phyloP scores from a whole-genome alignment of 2,329 filamentous ascomycete genomes.

The Aspergillus sp. region DNA sequence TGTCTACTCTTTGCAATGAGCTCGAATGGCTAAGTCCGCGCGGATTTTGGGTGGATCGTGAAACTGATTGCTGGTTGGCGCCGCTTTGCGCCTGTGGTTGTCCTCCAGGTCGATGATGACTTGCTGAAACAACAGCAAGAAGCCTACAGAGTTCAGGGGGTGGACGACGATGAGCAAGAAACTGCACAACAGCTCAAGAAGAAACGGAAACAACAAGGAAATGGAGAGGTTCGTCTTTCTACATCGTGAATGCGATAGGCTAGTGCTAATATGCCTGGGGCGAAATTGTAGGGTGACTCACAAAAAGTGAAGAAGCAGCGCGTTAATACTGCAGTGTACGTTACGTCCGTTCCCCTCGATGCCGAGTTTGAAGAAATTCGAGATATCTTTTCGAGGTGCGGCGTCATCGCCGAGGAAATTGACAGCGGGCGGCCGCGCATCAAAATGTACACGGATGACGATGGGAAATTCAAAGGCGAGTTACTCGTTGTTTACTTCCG shows the following conservation, averaged over 20 bases:
- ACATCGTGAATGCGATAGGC: not conserved
- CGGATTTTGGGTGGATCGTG: conserved; percentile 24
- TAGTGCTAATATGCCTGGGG: not conserved
- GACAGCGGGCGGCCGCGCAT: conserved; percentile 84
- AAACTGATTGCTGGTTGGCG: conserved; percentile 36
- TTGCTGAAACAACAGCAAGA: conserved; percentile 61
- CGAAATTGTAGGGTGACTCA: conserved; percentile 23
- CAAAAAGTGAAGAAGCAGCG: conserved; percentile 45
- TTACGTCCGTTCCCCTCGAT: conserved; percentile 81
- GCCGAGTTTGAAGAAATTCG: conserved; percentile 77
- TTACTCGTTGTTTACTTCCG: conserved; percentile 93
- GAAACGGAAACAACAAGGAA: conserved; percentile 53
- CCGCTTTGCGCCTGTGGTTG: conserved; percentile 28
- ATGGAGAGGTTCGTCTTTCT: conserved; percentile 49
- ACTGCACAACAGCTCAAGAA: conserved; percentile 50
- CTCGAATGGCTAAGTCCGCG: conserved; percentile 15
- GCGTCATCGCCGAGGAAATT: conserved; percentile 91
- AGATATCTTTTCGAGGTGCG: conserved; percentile 81
- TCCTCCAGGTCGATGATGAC: conserved; percentile 58
- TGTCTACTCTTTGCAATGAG: conserved; percentile 12
- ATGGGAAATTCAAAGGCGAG: conserved; percentile 88
- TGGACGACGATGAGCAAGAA: conserved; percentile 55
- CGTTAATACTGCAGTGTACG: conserved; percentile 88
- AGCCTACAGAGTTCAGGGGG: conserved; percentile 60
- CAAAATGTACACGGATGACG: conserved; percentile 83